Base-by-base conservation (phyloP, 345 rosid genomes). In the Brassica juncea region DNA sequence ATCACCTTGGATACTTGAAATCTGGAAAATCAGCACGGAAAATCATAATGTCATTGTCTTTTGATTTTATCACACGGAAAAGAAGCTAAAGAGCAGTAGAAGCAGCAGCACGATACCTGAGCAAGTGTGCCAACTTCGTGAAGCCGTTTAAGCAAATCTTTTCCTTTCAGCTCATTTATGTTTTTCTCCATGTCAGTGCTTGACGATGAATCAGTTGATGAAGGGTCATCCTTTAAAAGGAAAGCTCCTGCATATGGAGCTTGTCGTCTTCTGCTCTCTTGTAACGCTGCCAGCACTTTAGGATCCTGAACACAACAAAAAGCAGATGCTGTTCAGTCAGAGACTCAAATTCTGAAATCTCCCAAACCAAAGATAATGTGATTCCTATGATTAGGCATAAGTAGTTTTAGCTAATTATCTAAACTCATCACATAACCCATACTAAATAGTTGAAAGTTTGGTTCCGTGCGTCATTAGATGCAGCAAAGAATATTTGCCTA, bases 191-290 rank as follows among this genome's bases (percentile, higher is more conserved):
- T 0, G 10, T 54, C 59, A 16, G 59, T 2, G 19, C 19, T 19
- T 54, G 59, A 54, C 6, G 59, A 54, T 16, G 59, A 54, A 15
- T 15, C 59, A 54, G 59, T 6, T 54, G 59, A 47, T 3, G 16
- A 54, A 0, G 59, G 59, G 59, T 15, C 59, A 54, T 15, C 59
- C 25, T 54, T 54, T 3, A 54, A 83, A 86, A 94, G 97, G 83
- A 94, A 92, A 54, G 99, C 97, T 39, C 99, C 97, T 4, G 94
- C 93, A 83, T 91, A 94, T 11, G 99, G 97, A 63, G 99, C 95
- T 84, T 92, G 95, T 67, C 91, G 77, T 75, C 89, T 94, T 64
- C 89, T 85, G 82, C 83, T 87, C 84, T 94, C 99, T 75, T 92
- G 97, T 69, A 94, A 54, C 3, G 59, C 59, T 54, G 59, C 59